Evolutionary conservation across 371 early-diverging fungal species (phyloP).

Genomic region (Mucor irregularis): DNA sequence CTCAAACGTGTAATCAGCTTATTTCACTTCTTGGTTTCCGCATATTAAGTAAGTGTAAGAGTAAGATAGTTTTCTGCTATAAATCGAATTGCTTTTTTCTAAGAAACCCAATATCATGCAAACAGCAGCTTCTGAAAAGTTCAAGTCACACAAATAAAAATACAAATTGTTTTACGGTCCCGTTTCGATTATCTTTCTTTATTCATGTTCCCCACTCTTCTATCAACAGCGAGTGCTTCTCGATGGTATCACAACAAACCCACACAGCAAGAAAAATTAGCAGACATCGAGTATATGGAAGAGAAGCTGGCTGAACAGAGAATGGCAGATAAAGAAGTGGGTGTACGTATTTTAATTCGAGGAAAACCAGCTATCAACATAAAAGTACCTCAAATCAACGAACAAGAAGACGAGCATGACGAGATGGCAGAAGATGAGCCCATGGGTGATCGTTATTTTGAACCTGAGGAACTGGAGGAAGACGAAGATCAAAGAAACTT

Average conservation of each 20-base stretch:
- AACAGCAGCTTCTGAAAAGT: no score
- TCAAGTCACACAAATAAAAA: background rate
- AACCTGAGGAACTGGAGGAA: no score
- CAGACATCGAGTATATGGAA: background rate
- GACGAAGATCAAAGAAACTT: no score
- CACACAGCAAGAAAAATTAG: background rate
- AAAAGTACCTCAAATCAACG: background rate
- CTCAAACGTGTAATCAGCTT: no score
- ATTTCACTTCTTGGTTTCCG: no score
- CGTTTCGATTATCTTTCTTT: no score
- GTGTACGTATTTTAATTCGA: background rate
- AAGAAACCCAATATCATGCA: no score
- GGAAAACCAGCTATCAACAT: background rate
- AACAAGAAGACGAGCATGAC: background rate
- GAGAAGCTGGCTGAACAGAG: background rate
- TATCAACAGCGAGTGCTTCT: background rate
- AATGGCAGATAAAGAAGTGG: background rate
- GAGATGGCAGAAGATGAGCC: background rate
- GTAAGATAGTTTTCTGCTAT: no score
- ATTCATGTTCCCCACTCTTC: slow-evolving; percentile 6
- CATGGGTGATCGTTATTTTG: no score
- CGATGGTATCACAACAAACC: slow-evolving; percentile 4
- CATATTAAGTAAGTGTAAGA: no score
- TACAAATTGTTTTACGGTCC: background rate
- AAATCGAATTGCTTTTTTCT: no score